Percentiles rank a stretch among this genome's conserved stretches.
phyloP scores from a whole-genome alignment of 371 early-diverging fungal genomes.

The Rhizomucor pusillus region DNA sequence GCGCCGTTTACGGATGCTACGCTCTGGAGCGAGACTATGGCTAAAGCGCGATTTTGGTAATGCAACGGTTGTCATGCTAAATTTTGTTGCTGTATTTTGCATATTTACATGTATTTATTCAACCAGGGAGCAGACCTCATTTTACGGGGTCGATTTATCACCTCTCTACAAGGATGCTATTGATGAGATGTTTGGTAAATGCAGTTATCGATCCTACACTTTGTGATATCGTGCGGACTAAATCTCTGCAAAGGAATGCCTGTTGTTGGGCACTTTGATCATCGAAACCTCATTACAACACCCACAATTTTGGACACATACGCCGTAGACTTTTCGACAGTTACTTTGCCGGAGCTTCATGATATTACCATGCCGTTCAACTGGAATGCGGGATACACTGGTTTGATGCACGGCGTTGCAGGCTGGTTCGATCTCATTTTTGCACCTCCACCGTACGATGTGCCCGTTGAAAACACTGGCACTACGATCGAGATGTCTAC shows the following conservation, averaged over 20 bases:
- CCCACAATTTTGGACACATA: slow-evolving; percentile 49
- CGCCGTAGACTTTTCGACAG: slow-evolving; percentile 82
- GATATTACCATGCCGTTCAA: slow-evolving; percentile 84
- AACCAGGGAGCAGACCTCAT: slow-evolving; percentile 79
- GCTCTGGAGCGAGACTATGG: slow-evolving; percentile 91
- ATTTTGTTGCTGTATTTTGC: background rate
- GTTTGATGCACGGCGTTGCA: slow-evolving; percentile 92
- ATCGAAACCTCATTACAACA: slow-evolving; percentile 73
- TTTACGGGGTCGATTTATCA: slow-evolving; percentile 92
- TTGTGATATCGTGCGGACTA: background rate
- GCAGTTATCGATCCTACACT: background rate
- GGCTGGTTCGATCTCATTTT: slow-evolving; percentile 96
- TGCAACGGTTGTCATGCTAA: background rate
- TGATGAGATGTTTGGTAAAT: slow-evolving; percentile 80
- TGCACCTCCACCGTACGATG: slow-evolving; percentile 41
- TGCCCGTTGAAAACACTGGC: slow-evolving; percentile 13
- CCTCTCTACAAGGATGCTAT: slow-evolving; percentile 79
- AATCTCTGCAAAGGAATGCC: slow-evolving; percentile 56
- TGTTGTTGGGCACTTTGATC: slow-evolving; percentile 94
- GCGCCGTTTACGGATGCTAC: slow-evolving; percentile 85
- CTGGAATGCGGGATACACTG: slow-evolving; percentile 86
- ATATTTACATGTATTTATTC: too few species aligned
- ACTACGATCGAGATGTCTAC: slow-evolving; percentile 74
- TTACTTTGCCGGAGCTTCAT: slow-evolving; percentile 71
- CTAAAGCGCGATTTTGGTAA: slow-evolving; percentile 84